phyloP scores from a whole-genome alignment of 2,329 filamentous ascomycete species.

The Botrytis cinerea region DNA sequence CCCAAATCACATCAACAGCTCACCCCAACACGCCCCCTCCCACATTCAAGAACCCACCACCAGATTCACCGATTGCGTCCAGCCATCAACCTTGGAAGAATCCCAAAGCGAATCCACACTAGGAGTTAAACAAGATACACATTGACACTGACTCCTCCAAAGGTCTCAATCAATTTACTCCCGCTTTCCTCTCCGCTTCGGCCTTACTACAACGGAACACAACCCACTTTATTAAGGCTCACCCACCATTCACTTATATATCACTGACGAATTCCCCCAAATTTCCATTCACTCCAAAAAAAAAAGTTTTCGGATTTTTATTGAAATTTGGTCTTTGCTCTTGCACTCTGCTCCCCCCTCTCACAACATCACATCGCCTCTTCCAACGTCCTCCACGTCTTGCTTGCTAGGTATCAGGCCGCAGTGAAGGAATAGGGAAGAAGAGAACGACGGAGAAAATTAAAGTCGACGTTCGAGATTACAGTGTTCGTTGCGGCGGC shows the following conservation, averaged over 20 bases:
- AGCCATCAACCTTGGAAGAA: background rate
- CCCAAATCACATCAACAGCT: background rate
- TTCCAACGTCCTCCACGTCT: background rate
- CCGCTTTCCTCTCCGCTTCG: conserved; percentile 29
- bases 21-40: background rate
- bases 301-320: background rate
- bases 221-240: conserved; percentile 35
- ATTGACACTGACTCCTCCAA: background rate
- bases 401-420: background rate
- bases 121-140: background rate
- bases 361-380: background rate
- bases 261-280: conserved; percentile 36
- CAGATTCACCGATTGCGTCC: background rate
- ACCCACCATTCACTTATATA: conserved; percentile 30
- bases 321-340: background rate
- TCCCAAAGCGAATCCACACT: background rate
- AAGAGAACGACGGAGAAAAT: too few relatives aligned
- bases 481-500: conserved; percentile 42
- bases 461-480: background rate
- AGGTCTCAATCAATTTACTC: conserved; percentile 27
- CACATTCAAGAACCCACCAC: background rate
- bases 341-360: background rate
- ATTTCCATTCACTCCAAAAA: background rate
- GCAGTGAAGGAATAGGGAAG: background rate
- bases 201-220: conserved; percentile 16